Evolutionary conservation across 371 early-diverging fungal species (phyloP).

Genomic region (Lichtheimia hyalospora): DNA sequence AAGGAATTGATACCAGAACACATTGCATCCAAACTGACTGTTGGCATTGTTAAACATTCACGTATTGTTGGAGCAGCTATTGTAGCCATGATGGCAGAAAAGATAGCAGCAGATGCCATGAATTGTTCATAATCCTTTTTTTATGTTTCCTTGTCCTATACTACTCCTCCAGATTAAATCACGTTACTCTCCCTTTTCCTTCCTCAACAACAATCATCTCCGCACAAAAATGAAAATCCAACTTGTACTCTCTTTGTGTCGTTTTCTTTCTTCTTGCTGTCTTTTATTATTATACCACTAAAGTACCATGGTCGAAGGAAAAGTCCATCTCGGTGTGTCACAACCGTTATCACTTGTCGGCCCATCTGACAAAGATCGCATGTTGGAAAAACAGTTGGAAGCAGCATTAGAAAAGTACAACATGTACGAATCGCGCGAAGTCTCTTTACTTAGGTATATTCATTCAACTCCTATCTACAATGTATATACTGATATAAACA

Average conservation of each 20-base stretch:
- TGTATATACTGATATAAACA: not conserved
- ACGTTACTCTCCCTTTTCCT: too few relatives aligned
- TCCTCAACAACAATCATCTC: too few relatives aligned
- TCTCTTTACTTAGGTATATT: slow-evolving; percentile 1
- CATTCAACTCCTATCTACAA: not conserved
- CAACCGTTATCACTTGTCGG: slow-evolving; percentile 4
- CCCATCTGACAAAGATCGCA: slow-evolving; percentile 4
- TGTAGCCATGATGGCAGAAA: slow-evolving; percentile 77
- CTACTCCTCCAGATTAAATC: too few relatives aligned
- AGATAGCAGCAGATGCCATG: slow-evolving; percentile 21
- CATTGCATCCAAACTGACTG: slow-evolving; percentile 65
- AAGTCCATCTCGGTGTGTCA: slow-evolving; percentile 7
- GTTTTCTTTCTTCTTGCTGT: too few relatives aligned
- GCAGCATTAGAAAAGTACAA: slow-evolving; percentile 1
- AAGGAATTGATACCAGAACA: slow-evolving; percentile 76
- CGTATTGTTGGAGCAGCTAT: slow-evolving; percentile 84
- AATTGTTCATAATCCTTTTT: too few relatives aligned
- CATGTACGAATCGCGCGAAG: slow-evolving; percentile 9
- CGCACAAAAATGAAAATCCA: too few relatives aligned
- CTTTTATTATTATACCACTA: too few relatives aligned
- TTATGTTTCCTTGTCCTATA: too few relatives aligned
- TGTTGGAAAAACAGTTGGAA: slow-evolving; percentile 1
- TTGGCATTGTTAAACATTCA: slow-evolving; percentile 71
- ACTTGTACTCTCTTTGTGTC: too few relatives aligned
- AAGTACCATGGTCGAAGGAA: slow-evolving; percentile 3